phyloP scores from a whole-genome alignment of 805 yeast species.

The Wilhelminamyces savonicus region DNA sequence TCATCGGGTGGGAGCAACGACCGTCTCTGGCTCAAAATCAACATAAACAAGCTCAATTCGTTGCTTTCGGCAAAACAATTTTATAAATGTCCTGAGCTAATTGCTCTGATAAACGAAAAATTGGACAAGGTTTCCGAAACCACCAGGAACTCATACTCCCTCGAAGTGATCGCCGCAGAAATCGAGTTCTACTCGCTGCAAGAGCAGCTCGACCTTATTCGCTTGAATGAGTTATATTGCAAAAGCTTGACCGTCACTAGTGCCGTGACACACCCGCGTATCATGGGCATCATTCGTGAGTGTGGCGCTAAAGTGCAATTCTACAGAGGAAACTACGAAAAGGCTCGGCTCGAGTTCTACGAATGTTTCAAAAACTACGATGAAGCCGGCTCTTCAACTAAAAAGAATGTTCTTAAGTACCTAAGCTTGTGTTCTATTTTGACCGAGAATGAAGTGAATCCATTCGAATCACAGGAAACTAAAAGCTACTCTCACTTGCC shows the following conservation, averaged over 20 bases:
- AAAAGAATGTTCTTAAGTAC: conserved; percentile 54
- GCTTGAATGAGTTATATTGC: conserved; percentile 43
- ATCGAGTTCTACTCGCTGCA: conserved; percentile 45
- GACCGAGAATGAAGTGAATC: conserved; percentile 60
- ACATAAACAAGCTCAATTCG: conserved; percentile 37
- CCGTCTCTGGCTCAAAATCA: conserved; percentile 44
- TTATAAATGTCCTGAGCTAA: conserved; percentile 25
- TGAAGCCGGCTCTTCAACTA: conserved; percentile 39
- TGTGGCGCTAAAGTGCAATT: conserved; percentile 69
- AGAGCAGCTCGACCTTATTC: conserved; percentile 23
- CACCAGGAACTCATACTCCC: conserved; percentile 38
- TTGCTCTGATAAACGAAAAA: conserved; percentile 30
- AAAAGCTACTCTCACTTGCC: conserved; percentile 38
- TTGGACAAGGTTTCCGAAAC: conserved; percentile 37
- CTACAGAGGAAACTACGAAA: conserved; percentile 51
- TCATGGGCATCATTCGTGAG: conserved; percentile 69
- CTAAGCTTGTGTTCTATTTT: conserved; percentile 56
- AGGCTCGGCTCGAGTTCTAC: conserved; percentile 59
- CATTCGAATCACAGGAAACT: conserved; percentile 70
- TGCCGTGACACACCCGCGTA: conserved; percentile 71
- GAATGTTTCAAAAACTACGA: conserved; percentile 39
- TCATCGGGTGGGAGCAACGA: conserved; percentile 10
- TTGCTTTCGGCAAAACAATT: conserved; percentile 23
- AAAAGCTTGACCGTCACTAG: conserved; percentile 39
- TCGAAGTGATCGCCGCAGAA: conserved; percentile 65